Conservation (phyloP, 2,329 filamentous ascomycete genomes). For the Aspergillus ochraceus region DNA sequence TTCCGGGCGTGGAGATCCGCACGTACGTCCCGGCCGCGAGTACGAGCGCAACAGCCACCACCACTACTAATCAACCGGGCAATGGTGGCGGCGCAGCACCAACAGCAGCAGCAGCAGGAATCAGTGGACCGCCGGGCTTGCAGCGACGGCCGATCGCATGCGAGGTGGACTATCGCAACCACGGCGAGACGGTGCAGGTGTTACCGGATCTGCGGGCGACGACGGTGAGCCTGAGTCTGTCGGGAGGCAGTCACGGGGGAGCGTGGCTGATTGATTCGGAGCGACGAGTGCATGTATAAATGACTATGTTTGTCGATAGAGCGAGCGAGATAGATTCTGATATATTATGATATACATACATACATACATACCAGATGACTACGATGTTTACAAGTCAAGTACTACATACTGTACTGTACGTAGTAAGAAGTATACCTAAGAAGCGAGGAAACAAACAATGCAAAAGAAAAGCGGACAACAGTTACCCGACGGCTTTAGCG, state of each 20-base stretch:
- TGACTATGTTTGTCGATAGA: not conserved
- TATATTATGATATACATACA: too few species aligned
- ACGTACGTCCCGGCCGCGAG: conserved; percentile 50
- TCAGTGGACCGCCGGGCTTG: conserved; percentile 16
- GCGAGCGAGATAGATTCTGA: too few species aligned
- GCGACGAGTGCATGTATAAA: conserved; percentile 22
- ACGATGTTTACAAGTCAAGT: too few species aligned
- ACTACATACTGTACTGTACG: too few species aligned
- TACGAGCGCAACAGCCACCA: conserved; percentile 14
- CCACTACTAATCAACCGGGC: conserved; percentile 10
- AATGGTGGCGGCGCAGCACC: not conserved
- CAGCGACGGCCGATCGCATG: conserved; percentile 52
- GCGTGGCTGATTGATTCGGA: conserved; percentile 68
- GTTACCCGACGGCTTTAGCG: too few species aligned
- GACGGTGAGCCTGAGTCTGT: conserved; percentile 70
- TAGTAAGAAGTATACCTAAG: too few species aligned
- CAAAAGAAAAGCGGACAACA: not conserved
- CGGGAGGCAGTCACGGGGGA: conserved; percentile 55
- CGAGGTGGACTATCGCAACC: conserved; percentile 78
- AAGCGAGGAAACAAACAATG: too few species aligned
- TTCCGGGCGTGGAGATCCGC: conserved; percentile 77
- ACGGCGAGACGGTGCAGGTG: conserved; percentile 75
- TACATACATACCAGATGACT: too few species aligned
- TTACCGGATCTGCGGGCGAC: conserved; percentile 69
- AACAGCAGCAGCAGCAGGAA: not conserved